phyloP scores from a whole-genome alignment of 2,329 filamentous ascomycete species.

The Nemania sp. region DNA sequence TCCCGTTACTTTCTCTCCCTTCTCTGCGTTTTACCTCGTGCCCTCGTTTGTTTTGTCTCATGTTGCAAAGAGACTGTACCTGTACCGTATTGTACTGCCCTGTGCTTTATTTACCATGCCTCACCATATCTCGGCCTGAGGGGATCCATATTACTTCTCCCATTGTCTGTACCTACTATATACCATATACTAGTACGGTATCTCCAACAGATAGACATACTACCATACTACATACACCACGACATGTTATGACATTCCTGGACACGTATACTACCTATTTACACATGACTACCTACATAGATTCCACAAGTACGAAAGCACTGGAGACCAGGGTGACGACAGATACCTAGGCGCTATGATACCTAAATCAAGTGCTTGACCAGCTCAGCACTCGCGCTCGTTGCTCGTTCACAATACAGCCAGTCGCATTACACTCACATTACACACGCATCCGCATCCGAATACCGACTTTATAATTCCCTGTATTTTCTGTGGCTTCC shows the following conservation, averaged over 20 bases:
- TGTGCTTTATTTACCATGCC: neutral
- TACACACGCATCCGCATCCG: neutral
- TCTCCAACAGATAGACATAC: too few relatives aligned
- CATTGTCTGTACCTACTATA: too few relatives aligned
- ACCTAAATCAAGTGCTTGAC: neutral
- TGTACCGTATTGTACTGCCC: neutral
- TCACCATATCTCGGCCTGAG: neutral
- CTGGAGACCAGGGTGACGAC: neutral
- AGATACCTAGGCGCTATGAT: neutral
- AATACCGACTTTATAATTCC: constrained; percentile 15
- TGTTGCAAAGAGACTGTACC: constrained; percentile 1
- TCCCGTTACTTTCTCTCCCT: neutral
- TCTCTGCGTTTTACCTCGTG: neutral
- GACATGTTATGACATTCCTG: too few relatives aligned
- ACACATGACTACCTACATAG: neutral
- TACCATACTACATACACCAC: too few relatives aligned
- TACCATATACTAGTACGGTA: too few relatives aligned
- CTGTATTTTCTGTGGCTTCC: neutral
- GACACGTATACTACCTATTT: neutral
- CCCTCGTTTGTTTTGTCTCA: neutral
- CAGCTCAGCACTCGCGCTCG: constrained; percentile 10
- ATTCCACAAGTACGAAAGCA: constrained; percentile 8
- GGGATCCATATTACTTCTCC: neutral
- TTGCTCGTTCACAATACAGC: too few relatives aligned
- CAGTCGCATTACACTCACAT: neutral